Evolutionary conservation across 805 yeast genomes (phyloP).

Genomic region (Wickerhamiella musiphila): DNA sequence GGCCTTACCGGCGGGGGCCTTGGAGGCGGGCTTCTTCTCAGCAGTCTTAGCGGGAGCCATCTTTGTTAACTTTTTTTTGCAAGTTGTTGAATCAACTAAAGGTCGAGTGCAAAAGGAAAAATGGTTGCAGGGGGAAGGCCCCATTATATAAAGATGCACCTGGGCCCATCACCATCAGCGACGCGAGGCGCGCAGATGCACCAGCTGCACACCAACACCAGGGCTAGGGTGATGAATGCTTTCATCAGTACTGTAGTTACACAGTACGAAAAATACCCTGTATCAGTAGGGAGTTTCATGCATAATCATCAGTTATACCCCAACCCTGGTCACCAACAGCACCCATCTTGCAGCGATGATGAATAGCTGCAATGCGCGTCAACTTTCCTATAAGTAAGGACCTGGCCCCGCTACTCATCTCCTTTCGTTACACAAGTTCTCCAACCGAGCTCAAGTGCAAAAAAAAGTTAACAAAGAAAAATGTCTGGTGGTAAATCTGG

Average conservation of each 20-base stretch:
- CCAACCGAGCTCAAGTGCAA: slow-evolving; percentile 5
- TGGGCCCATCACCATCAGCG: neutral
- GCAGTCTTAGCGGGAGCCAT: slow-evolving; percentile 28
- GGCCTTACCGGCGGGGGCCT: slow-evolving; percentile 76
- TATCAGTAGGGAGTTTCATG: neutral
- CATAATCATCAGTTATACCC: neutral
- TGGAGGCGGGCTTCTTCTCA: slow-evolving; percentile 43
- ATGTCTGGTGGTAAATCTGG: slow-evolving; percentile 75
- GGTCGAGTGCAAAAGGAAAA: slow-evolving; percentile 15
- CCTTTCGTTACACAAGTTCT: slow-evolving; percentile 6
- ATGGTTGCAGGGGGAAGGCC: slow-evolving; percentile 7
- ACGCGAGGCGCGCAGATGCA: slow-evolving; percentile 1
- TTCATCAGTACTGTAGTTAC: neutral
- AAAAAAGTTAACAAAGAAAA: slow-evolving; percentile 18
- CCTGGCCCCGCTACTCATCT: slow-evolving; percentile 1
- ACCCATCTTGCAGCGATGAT: slow-evolving; percentile 1
- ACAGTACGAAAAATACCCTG: slow-evolving; percentile 1
- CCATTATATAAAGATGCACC: slow-evolving; percentile 2
- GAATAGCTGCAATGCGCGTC: neutral
- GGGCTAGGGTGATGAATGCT: slow-evolving; percentile 1
- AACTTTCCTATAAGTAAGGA: neutral
- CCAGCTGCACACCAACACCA: no score
- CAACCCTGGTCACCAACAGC: neutral
- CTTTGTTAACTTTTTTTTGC: slow-evolving; percentile 17
- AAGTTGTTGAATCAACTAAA: slow-evolving; percentile 10